Percentiles rank a stretch among this genome's conserved stretches.
phyloP scores from a whole-genome alignment of 805 yeast species.

The Yarrowia sp. region DNA sequence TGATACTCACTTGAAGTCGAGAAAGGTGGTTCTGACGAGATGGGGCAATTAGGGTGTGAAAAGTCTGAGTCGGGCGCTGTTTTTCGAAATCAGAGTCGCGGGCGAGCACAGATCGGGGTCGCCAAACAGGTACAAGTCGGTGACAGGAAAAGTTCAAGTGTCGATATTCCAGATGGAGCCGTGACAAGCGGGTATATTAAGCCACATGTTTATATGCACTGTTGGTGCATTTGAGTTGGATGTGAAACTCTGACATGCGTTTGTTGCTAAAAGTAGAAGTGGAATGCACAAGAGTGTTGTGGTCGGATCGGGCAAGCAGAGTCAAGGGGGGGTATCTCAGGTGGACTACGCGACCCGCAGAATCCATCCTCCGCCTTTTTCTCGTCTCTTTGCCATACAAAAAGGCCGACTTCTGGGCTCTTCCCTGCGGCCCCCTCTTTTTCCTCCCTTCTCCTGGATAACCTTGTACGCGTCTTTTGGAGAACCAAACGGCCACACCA shows the following conservation, averaged over 20 bases:
- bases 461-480: constrained; percentile 14
- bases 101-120: too few relatives aligned
- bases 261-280: constrained; percentile 33
- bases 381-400: too few relatives aligned
- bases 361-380: background rate
- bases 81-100: too few relatives aligned
- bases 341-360: too few relatives aligned
- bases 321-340: too few relatives aligned
- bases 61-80: too few relatives aligned
- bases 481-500: background rate
- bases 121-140: too few relatives aligned
- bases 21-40: too few relatives aligned
- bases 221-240: constrained; percentile 1
- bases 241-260: constrained; percentile 27
- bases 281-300: background rate
- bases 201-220: constrained; percentile 35
- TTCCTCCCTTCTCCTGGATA: constrained; percentile 22
- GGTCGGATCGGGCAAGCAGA: too few relatives aligned
- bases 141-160: background rate
- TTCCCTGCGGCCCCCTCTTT: background rate
- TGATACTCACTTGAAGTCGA: too few relatives aligned
- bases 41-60: too few relatives aligned
- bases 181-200: constrained; percentile 8
- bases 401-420: too few relatives aligned
- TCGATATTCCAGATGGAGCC: background rate